A percentile compares a stretch with the other conserved stretches of the same genome.
phyloP scores from a whole-genome alignment of 306 rosid genomes.

The Acacia acuminata region DNA sequence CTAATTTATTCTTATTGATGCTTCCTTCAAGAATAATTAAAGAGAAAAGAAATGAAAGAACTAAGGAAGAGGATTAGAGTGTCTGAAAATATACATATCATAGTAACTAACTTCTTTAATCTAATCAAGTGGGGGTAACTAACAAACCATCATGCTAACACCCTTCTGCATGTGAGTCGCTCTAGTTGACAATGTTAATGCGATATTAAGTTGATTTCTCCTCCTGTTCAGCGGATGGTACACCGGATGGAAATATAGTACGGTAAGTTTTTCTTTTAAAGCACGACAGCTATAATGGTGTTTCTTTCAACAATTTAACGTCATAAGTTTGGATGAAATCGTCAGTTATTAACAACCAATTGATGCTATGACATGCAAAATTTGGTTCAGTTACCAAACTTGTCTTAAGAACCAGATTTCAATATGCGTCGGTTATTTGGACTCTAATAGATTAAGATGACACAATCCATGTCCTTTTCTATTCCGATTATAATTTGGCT shows the following conservation, averaged over 20 bases:
- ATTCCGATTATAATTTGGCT: neutral
- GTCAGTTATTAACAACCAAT: neutral
- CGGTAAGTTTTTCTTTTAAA: neutral
- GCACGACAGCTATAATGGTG: neutral
- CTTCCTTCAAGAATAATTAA: too few species aligned
- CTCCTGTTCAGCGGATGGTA: neutral
- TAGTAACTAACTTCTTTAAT: too few species aligned
- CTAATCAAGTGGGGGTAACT: too few species aligned
- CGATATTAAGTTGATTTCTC: too few species aligned
- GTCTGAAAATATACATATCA: too few species aligned
- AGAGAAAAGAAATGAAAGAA: too few species aligned
- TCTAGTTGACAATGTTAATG: too few species aligned
- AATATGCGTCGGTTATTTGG: neutral
- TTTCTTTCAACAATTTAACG: neutral
- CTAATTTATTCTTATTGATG: too few species aligned
- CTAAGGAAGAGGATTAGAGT: too few species aligned
- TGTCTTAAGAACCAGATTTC: neutral
- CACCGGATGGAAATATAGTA: neutral
- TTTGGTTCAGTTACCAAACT: neutral
- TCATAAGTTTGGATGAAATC: neutral
- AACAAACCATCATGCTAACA: too few species aligned
- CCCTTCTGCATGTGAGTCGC: too few species aligned
- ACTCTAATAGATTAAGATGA: neutral
- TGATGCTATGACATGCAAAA: neutral
- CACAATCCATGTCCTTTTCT: neutral